Percentiles rank a stretch among this genome's conserved stretches.
phyloP scores from a whole-genome alignment of 1,284 basidiomycete species.

The Cutaneotrichosporon sp. region DNA sequence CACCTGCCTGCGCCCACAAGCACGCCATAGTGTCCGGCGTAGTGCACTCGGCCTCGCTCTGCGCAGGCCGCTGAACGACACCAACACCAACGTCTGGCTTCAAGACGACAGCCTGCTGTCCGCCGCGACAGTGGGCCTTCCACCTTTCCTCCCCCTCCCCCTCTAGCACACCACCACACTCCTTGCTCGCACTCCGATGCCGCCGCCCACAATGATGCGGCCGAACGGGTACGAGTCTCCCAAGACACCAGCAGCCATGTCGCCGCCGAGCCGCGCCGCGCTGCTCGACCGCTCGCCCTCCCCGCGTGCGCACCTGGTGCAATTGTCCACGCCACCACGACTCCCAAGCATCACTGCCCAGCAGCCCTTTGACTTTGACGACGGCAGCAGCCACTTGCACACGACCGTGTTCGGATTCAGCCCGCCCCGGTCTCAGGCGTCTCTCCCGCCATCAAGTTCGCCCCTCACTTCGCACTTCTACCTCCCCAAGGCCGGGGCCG shows the following conservation, averaged over 20 bases:
- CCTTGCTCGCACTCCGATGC: background rate
- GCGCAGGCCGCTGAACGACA: slow-evolving; percentile 4
- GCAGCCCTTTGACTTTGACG: slow-evolving; percentile 12
- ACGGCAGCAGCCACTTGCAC: background rate
- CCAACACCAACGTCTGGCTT: background rate
- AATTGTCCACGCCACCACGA: slow-evolving; percentile 1
- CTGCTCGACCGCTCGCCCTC: slow-evolving; percentile 11
- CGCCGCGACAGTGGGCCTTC: slow-evolving; percentile 9
- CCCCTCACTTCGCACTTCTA: slow-evolving; percentile 11
- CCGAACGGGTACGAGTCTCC: slow-evolving; percentile 3
- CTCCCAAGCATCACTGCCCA: slow-evolving; percentile 11
- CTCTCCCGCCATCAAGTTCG: slow-evolving; percentile 2
- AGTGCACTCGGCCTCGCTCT: slow-evolving; percentile 3
- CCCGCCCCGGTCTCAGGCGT: background rate
- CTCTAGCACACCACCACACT: background rate
- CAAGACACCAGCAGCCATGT: slow-evolving; percentile 7
- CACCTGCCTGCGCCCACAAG: slow-evolving; percentile 1
- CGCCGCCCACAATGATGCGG: background rate
- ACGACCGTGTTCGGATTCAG: slow-evolving; percentile 10
- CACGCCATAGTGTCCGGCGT: slow-evolving; percentile 7
- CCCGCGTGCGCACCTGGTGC: slow-evolving; percentile 1
- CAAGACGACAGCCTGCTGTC: slow-evolving; percentile 5
- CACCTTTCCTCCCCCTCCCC: background rate
- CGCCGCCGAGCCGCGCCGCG: slow-evolving; percentile 1
- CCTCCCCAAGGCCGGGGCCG: slow-evolving; percentile 15